Evolutionary conservation across 768 basidiomycete species (phyloP).

Genomic region (Mycena olivaceomarginata): DNA sequence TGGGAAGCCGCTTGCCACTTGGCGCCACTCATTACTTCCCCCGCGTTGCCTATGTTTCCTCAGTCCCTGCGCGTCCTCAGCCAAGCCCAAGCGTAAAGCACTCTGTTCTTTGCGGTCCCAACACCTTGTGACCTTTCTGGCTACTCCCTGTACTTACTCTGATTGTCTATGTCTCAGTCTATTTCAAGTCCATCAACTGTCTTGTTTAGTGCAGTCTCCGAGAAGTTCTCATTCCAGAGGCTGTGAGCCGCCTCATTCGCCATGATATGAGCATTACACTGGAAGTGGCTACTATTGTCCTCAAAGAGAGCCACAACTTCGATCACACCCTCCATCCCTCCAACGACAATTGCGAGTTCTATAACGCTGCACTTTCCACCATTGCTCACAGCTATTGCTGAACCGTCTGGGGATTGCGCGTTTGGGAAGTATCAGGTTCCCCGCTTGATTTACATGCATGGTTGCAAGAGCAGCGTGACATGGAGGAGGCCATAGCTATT

Average conservation of each 20-base stretch:
- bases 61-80: no score
- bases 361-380: neutral
- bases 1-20: no score
- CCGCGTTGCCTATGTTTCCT: no score
- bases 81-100: no score
- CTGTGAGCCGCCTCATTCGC: neutral
- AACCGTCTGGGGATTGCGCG: neutral
- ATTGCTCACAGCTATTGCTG: neutral
- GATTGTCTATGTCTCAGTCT: no score
- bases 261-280: neutral
- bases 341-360: neutral
- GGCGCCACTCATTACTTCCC: no score
- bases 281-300: neutral
- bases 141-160: no score
- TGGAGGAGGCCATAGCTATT: no score
- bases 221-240: slow-evolving; percentile 22
- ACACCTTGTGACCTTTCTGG: no score
- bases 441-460: neutral
- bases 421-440: neutral
- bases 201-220: no score
- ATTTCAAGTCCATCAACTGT: no score
- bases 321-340: neutral
- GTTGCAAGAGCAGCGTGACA: neutral
- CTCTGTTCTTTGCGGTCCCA: no score
- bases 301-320: neutral